phyloP scores from a whole-genome alignment of 306 rosid species.

The Cajanus cajan region DNA sequence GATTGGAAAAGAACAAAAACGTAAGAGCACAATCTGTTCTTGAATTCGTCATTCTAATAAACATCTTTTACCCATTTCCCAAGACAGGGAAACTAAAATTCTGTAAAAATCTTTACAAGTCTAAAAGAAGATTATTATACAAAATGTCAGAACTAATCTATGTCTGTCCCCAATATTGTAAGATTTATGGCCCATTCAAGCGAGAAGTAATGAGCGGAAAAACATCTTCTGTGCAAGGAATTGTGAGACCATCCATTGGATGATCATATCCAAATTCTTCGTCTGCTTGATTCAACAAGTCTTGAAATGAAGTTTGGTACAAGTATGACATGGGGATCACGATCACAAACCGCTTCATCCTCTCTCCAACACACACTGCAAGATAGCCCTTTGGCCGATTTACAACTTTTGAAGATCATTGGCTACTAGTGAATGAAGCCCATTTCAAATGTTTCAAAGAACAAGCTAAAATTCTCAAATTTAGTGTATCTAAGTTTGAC shows the following conservation, averaged over 20 bases:
- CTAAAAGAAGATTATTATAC: slow-evolving; percentile 8
- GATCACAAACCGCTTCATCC: slow-evolving; percentile 30
- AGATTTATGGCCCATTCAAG: slow-evolving; percentile 17
- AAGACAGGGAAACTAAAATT: not conserved
- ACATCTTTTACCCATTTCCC: not conserved
- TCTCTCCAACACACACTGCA: slow-evolving; percentile 46
- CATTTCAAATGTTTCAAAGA: slow-evolving; percentile 15
- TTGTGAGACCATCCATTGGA: slow-evolving; percentile 45
- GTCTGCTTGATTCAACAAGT: slow-evolving; percentile 34
- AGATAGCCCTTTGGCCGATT: slow-evolving; percentile 26
- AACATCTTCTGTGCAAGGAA: slow-evolving; percentile 37
- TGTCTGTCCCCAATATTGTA: not conserved
- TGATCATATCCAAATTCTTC: slow-evolving; percentile 44
- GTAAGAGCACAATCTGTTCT: not conserved
- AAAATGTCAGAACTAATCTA: slow-evolving; percentile 9
- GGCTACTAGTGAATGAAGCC: slow-evolving; percentile 12
- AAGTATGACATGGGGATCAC: slow-evolving; percentile 39
- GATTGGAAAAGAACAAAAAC: not conserved
- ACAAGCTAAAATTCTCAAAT: not conserved
- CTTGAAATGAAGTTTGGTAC: slow-evolving; percentile 43
- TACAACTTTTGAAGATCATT: not conserved
- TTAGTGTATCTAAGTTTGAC: not conserved
- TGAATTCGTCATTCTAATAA: not conserved
- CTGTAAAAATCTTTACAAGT: not conserved
- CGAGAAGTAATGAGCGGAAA: slow-evolving; percentile 34